Base-by-base conservation (phyloP, 306 rosid species). In the Coriaria nepalensis region DNA sequence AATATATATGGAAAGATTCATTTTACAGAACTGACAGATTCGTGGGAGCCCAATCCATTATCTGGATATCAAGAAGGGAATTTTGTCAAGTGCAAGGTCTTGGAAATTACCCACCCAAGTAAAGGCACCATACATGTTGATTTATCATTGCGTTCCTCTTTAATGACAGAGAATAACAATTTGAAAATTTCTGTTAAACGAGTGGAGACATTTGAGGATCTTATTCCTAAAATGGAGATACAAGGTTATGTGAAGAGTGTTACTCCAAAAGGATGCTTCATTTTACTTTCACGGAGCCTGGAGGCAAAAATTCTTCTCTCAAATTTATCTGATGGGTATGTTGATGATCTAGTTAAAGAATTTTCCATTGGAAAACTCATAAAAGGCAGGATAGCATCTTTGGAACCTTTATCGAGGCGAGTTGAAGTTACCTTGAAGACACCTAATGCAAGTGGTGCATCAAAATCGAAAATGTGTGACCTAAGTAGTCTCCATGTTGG, bases 201-300 rank as follows among this genome's bases (percentile, higher is more conserved):
- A 52, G 73, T 66, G 62, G 86, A 69, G 52, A 79, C 60, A 52
- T 64, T 84, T 48, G 92, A 79, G 50, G 87, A 81, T 71, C 72
- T 90, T 63, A 71, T 54, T 63, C 85, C 85, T 53, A 64, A 77
- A 54, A 75, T 77, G 85, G 63, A 49, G 56, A 75, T 90, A 33
- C 81, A 84, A 93, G 95, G 98, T 65, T 90, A 84, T 62, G 82
- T 90, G 33, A 90, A 90, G 65, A 71, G 68, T 69, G 67, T 85
- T 43, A 15, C 84, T 6, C 67, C 94, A 47, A 90, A 85, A 71
- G 98, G 95, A 43, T 90, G 98, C 60, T 90, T 85, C 65, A 75
- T 90, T 59, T 9, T 67, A 15, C 84, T 90, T 35, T 85, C 98
- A 4, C 76, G 95, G 47, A 76, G 75, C 49, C 57, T 84, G 68